These are phyloP conservation scores for Talaromyces funiculosus DNA, from an alignment of 2,329 filamentous ascomycete species.

Conservation along the genomic window DNA sequence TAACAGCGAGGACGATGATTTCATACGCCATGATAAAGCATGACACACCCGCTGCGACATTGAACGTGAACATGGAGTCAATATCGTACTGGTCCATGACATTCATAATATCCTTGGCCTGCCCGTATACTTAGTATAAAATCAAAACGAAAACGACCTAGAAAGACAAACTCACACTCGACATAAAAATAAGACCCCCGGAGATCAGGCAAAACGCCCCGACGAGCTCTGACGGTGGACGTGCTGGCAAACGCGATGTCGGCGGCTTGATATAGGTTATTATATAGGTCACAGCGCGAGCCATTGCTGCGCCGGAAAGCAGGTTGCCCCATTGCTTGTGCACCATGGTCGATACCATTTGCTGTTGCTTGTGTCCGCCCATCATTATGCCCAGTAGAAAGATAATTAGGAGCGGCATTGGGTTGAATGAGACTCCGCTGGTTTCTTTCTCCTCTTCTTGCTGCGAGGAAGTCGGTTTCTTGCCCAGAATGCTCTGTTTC, in stretches of 20 bases:
- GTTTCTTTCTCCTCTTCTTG: constrained; percentile 37
- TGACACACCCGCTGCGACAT: constrained; percentile 76
- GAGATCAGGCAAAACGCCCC: constrained; percentile 79
- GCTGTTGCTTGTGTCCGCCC: constrained; percentile 80
- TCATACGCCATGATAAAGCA: constrained; percentile 82
- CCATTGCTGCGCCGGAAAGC: constrained; percentile 72
- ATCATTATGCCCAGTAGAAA: constrained; percentile 89
- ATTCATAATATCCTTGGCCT: constrained; percentile 69
- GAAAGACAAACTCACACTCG: constrained; percentile 68
- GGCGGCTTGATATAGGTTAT: constrained; percentile 75
- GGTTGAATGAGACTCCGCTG: constrained; percentile 71
- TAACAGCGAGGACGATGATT: constrained; percentile 70
- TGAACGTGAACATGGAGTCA: constrained; percentile 92
- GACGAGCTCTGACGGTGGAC: constrained; percentile 86
- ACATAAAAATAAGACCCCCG: constrained; percentile 88
- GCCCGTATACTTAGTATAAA: no score
- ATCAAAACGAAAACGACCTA: no score
- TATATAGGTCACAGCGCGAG: constrained; percentile 73
- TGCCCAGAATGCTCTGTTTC: constrained; percentile 45
- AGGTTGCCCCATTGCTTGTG: constrained; percentile 91
- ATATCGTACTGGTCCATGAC: constrained; percentile 72
- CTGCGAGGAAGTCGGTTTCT: constrained; percentile 32
- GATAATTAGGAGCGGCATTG: constrained; percentile 80
- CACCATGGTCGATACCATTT: constrained; percentile 82
- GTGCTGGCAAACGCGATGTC: constrained; percentile 69